Conservation (phyloP, 2,329 filamentous ascomycete species). For the Byssoonygena ceratinophila region DNA sequence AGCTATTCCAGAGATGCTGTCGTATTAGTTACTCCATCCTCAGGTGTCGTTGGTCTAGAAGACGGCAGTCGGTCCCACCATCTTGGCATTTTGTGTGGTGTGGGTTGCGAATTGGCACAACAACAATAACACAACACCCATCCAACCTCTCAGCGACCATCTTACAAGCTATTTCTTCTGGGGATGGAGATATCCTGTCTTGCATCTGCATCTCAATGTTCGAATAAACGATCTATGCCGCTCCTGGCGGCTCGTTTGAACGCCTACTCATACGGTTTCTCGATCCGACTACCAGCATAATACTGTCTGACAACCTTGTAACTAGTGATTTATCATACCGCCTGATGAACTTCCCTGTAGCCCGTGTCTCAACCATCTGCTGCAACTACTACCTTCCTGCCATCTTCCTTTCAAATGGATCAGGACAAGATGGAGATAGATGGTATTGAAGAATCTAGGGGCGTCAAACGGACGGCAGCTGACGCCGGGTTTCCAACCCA, state of each 20-base stretch:
- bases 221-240: not conserved
- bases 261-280: not conserved
- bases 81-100: conserved; percentile 1
- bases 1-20: too few relatives aligned
- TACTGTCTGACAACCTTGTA: not conserved
- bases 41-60: not conserved
- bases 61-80: not conserved
- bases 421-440: conserved; percentile 39
- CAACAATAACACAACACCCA: not conserved
- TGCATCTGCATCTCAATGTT: not conserved
- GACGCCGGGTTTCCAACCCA: conserved; percentile 30
- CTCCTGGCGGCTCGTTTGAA: conserved; percentile 1
- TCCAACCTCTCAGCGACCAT: not conserved
- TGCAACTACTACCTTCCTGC: not conserved
- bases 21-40: too few relatives aligned
- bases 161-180: not conserved
- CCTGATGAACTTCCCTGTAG: not conserved
- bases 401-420: conserved; percentile 11
- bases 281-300: not conserved
- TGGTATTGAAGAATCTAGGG: conserved; percentile 24
- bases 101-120: not conserved
- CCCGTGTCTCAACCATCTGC: not conserved
- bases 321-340: not conserved
- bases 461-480: conserved; percentile 43
- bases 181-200: not conserved